phyloP scores from a whole-genome alignment of 2,329 filamentous ascomycete genomes.

The Dactylellina haptotyla region DNA sequence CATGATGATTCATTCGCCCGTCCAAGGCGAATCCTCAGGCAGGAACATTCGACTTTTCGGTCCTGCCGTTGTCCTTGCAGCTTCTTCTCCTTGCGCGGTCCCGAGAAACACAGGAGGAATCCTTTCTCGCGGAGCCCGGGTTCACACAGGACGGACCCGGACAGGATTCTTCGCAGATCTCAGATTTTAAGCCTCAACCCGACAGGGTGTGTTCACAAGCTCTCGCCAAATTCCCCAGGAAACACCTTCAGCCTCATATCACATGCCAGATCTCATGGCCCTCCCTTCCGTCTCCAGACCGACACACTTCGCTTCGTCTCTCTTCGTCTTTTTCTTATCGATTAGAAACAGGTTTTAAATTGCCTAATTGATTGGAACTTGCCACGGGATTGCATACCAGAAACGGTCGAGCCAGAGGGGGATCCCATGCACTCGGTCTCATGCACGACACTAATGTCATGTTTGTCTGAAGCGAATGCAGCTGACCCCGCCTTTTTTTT shows the following conservation, averaged over 20 bases:
- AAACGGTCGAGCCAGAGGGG: conserved; percentile 4
- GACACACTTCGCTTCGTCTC: neutral
- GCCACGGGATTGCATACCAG: neutral
- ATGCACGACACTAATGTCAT: conserved; percentile 43
- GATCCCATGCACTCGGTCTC: conserved; percentile 50
- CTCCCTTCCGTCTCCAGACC: neutral
- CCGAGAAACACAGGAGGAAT: conserved; percentile 21
- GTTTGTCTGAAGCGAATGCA: conserved; percentile 29
- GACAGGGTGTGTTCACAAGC: neutral
- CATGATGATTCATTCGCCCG: conserved; percentile 42
- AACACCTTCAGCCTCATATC: conserved; percentile 7
- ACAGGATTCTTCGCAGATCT: neutral
- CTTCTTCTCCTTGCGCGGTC: neutral
- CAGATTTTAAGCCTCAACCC: conserved; percentile 8
- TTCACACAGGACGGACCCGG: neutral
- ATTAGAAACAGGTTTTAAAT: conserved; percentile 23
- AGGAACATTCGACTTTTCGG: neutral
- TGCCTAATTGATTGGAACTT: conserved; percentile 4
- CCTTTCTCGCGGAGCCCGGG: conserved; percentile 4
- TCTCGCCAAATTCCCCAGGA: neutral
- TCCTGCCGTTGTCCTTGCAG: too few species aligned
- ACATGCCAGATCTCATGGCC: conserved; percentile 26
- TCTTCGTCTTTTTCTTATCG: conserved; percentile 11
- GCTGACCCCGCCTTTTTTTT: conserved; percentile 54
- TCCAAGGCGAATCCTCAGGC: conserved; percentile 48